Evolutionary conservation across 2,329 filamentous ascomycete species (phyloP), one percentile per base, ranked within the genome.

Genomic region (Botrytis porri): DNA sequence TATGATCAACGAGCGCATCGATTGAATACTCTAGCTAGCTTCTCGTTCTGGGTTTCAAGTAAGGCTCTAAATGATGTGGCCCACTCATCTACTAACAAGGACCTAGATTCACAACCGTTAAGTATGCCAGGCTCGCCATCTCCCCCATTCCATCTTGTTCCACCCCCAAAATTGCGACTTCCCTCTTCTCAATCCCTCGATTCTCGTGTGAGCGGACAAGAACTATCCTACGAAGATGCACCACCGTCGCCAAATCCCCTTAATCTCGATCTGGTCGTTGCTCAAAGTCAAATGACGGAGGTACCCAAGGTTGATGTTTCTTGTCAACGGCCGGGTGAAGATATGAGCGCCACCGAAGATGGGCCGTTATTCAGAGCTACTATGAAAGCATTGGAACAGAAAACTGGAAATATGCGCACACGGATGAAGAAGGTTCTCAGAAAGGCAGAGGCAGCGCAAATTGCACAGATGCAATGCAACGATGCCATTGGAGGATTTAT

Each of bases 371-470:
- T 99, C 83, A 90, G 97, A 75, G 97, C 96, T 29, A 98, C 96
- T 0, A 97, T 99, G 87, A 98, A 98, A 81, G 92, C 95, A 0
- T 84, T 98, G 41, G 96, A 99, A 82, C 95, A 97, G 80, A 98
- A 97, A 85, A 99, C 95, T 0, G 93, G 94, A 61, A 97, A 93
- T 78, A 96, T 99, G 93, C 91, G 95, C 73, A 86, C 89, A 35
- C 93, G 95, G 77, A 98, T 98, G 90, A 99, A 99, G 83, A 97
- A 96, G 80, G 93, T 99, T 12, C 85, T 99, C 77, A 97, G 96
- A 81, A 93, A 92, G 80, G 96, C 96, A n/a, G 96, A 98, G 80
- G 91, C 93, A 10, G 95, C 94, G 25, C 88, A 97, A 77, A 84
- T 89, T 70, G 90, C 94, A 4, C 95, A 98, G 81, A 85, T 86